These are phyloP conservation scores for Remersonia thermophila DNA, from an alignment of 2,329 filamentous ascomycete species.

Conservation along the genomic window DNA sequence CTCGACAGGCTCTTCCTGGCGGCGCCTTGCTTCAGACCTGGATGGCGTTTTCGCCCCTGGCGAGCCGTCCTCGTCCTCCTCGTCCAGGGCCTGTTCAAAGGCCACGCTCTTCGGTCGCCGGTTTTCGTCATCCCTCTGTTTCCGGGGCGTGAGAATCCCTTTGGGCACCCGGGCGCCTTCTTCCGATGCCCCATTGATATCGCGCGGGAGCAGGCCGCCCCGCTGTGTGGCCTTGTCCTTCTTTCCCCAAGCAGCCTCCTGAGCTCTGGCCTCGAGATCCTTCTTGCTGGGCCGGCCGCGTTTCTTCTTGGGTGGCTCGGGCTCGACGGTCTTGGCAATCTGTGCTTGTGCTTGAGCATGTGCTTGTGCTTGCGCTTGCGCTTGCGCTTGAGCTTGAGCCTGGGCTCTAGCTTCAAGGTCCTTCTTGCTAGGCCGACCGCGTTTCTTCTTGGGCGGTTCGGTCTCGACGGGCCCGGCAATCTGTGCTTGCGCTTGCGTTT, in stretches of 20 bases:
- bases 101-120: slow-evolving; percentile 42
- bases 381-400: too few species aligned
- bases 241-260: background rate
- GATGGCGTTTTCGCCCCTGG: slow-evolving; percentile 9
- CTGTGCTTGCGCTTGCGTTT: too few species aligned
- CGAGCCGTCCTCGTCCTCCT: slow-evolving; percentile 40
- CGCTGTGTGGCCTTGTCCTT: background rate
- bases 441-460: slow-evolving; percentile 7
- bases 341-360: too few species aligned
- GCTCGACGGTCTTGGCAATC: too few species aligned
- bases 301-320: slow-evolving; percentile 6
- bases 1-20: background rate
- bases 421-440: slow-evolving; percentile 11
- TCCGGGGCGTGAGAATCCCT: slow-evolving; percentile 44
- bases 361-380: background rate
- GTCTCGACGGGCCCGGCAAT: too few species aligned
- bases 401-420: too few species aligned
- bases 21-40: slow-evolving; percentile 7
- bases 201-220: background rate
- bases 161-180: slow-evolving; percentile 27
- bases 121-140: slow-evolving; percentile 15
- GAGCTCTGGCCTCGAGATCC: slow-evolving; percentile 1
- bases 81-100: slow-evolving; percentile 31
- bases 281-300: slow-evolving; percentile 11
- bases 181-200: background rate